A percentile compares a stretch with the other conserved stretches of the same genome.
These are phyloP conservation scores for Closterium sp. DNA, from an alignment of 139 green algal species.

Conservation along the genomic window DNA sequence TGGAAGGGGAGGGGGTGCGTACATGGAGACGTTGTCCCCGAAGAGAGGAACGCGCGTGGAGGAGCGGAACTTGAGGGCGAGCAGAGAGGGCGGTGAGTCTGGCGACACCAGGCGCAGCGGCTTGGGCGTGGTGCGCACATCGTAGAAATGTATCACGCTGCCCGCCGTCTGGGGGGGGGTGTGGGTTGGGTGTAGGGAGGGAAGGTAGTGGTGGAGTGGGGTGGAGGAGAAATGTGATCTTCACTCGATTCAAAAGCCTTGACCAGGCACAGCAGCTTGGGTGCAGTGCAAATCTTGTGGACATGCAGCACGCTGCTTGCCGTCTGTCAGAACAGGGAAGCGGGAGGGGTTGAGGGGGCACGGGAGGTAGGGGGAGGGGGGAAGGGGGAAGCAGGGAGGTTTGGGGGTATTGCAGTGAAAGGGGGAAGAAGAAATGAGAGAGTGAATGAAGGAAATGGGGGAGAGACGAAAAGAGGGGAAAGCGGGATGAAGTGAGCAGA, in stretches of 20 bases:
- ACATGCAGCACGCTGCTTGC: background rate
- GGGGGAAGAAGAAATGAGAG: too few relatives aligned
- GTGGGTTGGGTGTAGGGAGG: background rate
- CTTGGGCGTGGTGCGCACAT: slow-evolving; percentile 39
- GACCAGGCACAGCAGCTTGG: background rate
- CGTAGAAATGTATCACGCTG: slow-evolving; percentile 49
- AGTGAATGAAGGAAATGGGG: too few relatives aligned
- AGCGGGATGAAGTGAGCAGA: background rate
- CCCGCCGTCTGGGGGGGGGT: slow-evolving; percentile 12
- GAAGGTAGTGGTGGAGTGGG: background rate
- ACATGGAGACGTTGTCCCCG: slow-evolving; percentile 26
- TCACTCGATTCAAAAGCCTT: too few relatives aligned
- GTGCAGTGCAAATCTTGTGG: background rate
- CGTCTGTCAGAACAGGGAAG: background rate
- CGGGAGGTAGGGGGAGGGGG: too few relatives aligned
- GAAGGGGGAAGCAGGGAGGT: background rate
- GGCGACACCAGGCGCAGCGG: slow-evolving; percentile 16
- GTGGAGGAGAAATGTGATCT: background rate
- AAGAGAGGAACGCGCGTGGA: slow-evolving; percentile 29
- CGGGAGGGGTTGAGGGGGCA: background rate
- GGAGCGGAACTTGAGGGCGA: slow-evolving; percentile 37
- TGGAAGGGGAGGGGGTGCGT: background rate
- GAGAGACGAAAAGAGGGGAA: too few relatives aligned
- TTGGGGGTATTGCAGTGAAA: too few relatives aligned
- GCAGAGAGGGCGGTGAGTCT: background rate